phyloP scores from a whole-genome alignment of 352 stramenopile species.

The Phytopythium sindhum region DNA sequence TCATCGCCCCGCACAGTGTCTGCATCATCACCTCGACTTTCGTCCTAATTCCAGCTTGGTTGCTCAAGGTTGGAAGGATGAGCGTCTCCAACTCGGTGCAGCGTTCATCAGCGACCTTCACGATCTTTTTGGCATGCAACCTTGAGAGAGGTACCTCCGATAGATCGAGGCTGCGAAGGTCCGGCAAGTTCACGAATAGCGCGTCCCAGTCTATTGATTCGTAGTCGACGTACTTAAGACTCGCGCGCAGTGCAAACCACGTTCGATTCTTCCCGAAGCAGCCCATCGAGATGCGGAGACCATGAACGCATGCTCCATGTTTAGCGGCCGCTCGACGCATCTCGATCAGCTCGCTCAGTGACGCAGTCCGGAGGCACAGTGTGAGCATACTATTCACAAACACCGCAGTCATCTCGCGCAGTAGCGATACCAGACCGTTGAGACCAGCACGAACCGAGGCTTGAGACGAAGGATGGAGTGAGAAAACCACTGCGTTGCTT shows the following conservation, averaged over 20 bases:
- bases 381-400: background rate
- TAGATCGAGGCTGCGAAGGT: background rate
- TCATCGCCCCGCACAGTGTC: background rate
- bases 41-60: background rate
- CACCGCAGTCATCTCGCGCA: too few species aligned
- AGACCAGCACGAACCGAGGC: too few species aligned
- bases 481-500: too few species aligned
- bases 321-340: background rate
- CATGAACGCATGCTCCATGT: background rate
- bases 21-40: background rate
- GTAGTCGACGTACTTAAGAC: background rate
- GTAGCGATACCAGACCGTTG: too few species aligned
- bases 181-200: background rate
- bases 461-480: too few species aligned
- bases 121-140: background rate
- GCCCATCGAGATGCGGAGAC: background rate
- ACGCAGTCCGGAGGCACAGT: background rate
- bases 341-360: background rate
- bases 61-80: background rate
- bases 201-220: background rate
- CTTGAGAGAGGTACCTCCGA: background rate
- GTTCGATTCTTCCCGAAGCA: background rate
- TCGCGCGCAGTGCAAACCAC: background rate
- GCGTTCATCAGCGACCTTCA: background rate
- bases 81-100: background rate